Base-by-base conservation (phyloP, 352 stramenopile genomes). In the Stephanocyclus meneghinianus region DNA sequence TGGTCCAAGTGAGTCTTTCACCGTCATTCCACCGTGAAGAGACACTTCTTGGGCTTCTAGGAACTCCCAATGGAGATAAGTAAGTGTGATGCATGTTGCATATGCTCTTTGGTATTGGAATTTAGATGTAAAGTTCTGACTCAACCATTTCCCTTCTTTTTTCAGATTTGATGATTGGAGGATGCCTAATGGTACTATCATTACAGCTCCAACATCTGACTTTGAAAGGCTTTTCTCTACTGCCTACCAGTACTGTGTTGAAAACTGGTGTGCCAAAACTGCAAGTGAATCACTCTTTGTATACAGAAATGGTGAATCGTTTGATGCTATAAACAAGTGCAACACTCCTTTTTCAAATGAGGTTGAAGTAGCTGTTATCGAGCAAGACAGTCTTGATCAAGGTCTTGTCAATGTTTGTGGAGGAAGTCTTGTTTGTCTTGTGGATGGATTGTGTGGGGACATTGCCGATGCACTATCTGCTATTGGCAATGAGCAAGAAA, bases 241-340 rank as follows among this genome's bases (percentile, higher is more conserved):
- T 21, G 60, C 60, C 0, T 76, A 76, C n/a, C 7, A 66, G 0
- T 76, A 69, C 53, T 76, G 68, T 29, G 18, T 53, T 21, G 26
- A 76, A 7, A 76, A 76, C 45, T 76, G 68, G 68, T 76, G 68
- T 29, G 10, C 68, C 2, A 0, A 29, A 7, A 44, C 62, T 67
- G 21, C 40, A 26, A 5, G 13, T 6, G 48, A 68, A 1, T 76
- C 68, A 11, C 26, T 76, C 2, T 76, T 76, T 29, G 48, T 13
- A 7, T 69, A 76, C 37, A 4, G 16, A 48, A 50, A 2, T 56
- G 66, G 35, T 1, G 44, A 74, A 56, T 64, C 66, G 30, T 74
- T 74, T 47, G 26, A 53, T n/a, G 50, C 48, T 45, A 59, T 65
- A 35, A n/a, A 37, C 7, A 56, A 53, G 16, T 74, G 66, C 29